Percentiles rank a stretch among this genome's conserved stretches.
phyloP scores from a whole-genome alignment of 371 early-diverging fungal species.

The Mucor ambiguus region DNA sequence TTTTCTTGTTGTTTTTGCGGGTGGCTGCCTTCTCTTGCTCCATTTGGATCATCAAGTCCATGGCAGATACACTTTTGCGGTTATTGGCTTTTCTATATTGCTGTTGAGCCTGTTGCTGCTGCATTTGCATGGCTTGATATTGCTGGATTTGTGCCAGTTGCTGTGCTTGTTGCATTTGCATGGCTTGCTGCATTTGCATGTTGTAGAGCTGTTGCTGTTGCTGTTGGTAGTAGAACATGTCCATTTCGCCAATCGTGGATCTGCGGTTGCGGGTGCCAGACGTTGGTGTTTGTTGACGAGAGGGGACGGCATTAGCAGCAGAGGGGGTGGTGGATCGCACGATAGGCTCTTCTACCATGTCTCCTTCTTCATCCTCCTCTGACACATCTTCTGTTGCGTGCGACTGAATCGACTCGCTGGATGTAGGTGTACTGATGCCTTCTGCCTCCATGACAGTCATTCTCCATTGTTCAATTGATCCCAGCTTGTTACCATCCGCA shows the following conservation, averaged over 20 bases:
- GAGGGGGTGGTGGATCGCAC: conserved; percentile 6
- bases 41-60: conserved; percentile 47
- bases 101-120: conserved; percentile 23
- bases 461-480: conserved; percentile 33
- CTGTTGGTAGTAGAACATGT: conserved; percentile 31
- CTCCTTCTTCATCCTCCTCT: conserved; percentile 7
- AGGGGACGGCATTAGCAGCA: not conserved
- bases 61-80: conserved; percentile 47
- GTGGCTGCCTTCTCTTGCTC: conserved; percentile 44
- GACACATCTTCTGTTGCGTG: conserved; percentile 1
- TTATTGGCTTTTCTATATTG: conserved; percentile 22
- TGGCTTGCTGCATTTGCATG: conserved; percentile 34
- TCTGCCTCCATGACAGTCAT: conserved; percentile 26
- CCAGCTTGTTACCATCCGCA: not conserved
- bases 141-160: conserved; percentile 35
- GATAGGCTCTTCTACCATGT: conserved; percentile 20
- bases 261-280: conserved; percentile 22
- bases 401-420: conserved; percentile 6
- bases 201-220: conserved; percentile 29
- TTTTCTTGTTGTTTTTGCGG: conserved; percentile 32
- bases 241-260: conserved; percentile 40
- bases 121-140: conserved; percentile 35
- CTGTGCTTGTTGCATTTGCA: conserved; percentile 38
- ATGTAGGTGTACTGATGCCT: conserved; percentile 10
- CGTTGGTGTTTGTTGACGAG: not conserved